phyloP scores from a whole-genome alignment of 73 alveolate genomes.

The Tetrahymena malaccensis region DNA sequence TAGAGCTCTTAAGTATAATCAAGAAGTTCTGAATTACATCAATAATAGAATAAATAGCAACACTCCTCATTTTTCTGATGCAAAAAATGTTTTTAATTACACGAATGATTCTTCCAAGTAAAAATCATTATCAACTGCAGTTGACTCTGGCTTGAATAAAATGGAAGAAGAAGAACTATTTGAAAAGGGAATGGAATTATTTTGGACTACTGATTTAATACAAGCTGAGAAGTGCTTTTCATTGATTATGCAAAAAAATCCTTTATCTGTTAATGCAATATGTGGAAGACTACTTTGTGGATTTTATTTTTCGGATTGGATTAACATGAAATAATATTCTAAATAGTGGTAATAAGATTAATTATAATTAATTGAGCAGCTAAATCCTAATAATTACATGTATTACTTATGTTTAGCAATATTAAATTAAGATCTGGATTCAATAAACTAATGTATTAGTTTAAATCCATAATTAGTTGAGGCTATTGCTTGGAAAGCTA shows the following conservation, averaged over 20 bases:
- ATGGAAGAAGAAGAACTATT: not conserved
- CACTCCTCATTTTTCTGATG: not conserved
- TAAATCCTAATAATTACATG: not conserved
- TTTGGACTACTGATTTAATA: not conserved
- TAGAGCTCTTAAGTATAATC: not conserved
- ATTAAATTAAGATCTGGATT: too few species aligned
- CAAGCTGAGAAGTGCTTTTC: not conserved
- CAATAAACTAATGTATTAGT: not conserved
- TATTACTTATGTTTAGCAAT: not conserved
- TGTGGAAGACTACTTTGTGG: not conserved
- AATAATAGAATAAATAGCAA: not conserved
- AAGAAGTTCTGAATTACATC: not conserved
- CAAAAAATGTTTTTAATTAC: too few species aligned
- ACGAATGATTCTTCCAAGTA: not conserved
- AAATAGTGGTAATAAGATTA: not conserved
- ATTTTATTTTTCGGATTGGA: not conserved
- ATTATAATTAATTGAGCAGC: too few species aligned
- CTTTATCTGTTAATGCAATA: not conserved
- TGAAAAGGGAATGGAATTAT: not conserved
- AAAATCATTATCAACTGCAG: not conserved
- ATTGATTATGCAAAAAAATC: not conserved
- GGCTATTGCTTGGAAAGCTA: not conserved
- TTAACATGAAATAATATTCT: not conserved
- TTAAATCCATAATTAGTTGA: not conserved
- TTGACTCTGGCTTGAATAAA: not conserved